Evolutionary conservation across 768 basidiomycete species (phyloP).

Genomic region (Lactarius sanguifluus): DNA sequence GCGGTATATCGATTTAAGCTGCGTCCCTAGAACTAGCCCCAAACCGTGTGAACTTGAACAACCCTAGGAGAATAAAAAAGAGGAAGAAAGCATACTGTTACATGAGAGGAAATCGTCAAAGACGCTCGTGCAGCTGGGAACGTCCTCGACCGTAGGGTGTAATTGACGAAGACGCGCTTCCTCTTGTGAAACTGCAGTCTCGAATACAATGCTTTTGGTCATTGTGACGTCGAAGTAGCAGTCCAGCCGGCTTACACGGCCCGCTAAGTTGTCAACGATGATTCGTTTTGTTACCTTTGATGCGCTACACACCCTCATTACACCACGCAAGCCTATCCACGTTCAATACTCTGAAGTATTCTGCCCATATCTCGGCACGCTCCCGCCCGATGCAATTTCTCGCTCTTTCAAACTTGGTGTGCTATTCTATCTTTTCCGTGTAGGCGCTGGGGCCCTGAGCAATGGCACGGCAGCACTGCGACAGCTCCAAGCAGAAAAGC

Average conservation of each 20-base stretch:
- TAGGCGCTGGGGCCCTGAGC: neutral
- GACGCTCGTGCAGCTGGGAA: constrained; percentile 77
- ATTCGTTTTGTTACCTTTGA: constrained; percentile 79
- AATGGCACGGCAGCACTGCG: constrained; percentile 40
- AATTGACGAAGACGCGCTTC: constrained; percentile 59
- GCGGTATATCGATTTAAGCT: constrained; percentile 84
- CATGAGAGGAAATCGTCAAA: constrained; percentile 74
- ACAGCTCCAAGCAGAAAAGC: constrained; percentile 56
- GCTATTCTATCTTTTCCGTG: constrained; percentile 18
- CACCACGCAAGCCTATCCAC: constrained; percentile 65
- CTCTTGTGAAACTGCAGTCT: constrained; percentile 64
- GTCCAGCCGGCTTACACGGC: neutral
- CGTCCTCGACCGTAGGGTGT: constrained; percentile 75
- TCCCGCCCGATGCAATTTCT: constrained; percentile 53
- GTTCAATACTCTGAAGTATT: constrained; percentile 66
- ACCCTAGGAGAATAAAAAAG: neutral
- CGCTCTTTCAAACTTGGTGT: constrained; percentile 61
- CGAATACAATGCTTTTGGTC: constrained; percentile 40
- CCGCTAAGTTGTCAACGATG: constrained; percentile 23
- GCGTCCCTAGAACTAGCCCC: constrained; percentile 46
- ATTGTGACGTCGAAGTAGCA: neutral
- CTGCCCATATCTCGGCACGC: constrained; percentile 60
- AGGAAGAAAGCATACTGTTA: constrained; percentile 47
- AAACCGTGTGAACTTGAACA: neutral
- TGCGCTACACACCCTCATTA: constrained; percentile 70